A percentile compares a stretch with the other conserved stretches of the same genome.
Evolutionary conservation across 768 basidiomycete species (phyloP).

Genomic region (Tricholoma hemisulphureum): DNA sequence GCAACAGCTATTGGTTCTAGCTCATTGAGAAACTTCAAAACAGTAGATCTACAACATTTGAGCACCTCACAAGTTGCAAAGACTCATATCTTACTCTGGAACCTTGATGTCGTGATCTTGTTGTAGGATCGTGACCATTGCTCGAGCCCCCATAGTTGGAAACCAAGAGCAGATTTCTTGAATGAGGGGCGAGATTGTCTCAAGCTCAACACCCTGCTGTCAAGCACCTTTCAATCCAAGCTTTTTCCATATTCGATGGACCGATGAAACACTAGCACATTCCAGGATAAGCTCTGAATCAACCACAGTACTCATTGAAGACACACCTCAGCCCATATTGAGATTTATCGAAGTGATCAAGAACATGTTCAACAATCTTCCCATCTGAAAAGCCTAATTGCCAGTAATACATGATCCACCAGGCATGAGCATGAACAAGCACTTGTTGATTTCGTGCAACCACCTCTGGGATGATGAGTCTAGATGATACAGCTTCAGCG

Average conservation of each 20-base stretch:
- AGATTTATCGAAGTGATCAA: neutral
- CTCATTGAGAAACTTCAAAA: neutral
- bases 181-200: neutral
- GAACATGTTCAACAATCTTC: neutral
- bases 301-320: no score
- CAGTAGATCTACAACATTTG: neutral
- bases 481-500: no score
- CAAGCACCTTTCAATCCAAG: neutral
- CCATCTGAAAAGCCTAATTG: neutral
- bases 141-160: conserved; percentile 13
- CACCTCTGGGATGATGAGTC: no score
- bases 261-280: neutral
- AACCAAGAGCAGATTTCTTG: neutral
- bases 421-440: no score
- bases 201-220: neutral
- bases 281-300: neutral
- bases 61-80: no score
- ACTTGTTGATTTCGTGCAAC: no score
- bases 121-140: conserved; percentile 8
- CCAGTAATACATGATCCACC: neutral
- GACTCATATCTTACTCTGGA: no score
- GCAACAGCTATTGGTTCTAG: conserved; percentile 14
- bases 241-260: no score
- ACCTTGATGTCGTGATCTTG: conserved; percentile 18
- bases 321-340: neutral